Evolutionary conservation across 768 basidiomycete genomes (phyloP), one percentile per base, ranked within the genome.

Genomic region (Hygrophoropsis aurantiaca): DNA sequence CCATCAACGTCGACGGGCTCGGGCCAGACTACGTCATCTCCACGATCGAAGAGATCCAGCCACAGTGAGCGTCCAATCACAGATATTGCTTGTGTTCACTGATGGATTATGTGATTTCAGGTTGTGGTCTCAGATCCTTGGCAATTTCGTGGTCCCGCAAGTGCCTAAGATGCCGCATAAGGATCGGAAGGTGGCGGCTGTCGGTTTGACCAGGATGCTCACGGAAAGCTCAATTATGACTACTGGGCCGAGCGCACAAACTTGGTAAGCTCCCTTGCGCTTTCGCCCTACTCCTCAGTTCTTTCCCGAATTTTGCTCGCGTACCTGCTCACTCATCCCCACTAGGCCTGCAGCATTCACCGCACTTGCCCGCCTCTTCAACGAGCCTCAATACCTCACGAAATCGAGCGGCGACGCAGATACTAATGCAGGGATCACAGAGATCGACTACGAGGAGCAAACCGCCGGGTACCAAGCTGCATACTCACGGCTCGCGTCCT

Each of bases 381-480:
- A 73, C 44, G 84, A 92, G 42, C 86, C 88, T 0, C 85, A 90
- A 54, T 79, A 87, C 51, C 77, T 91, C 59, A 54, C 66, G 1
- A 64, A 60, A 30, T 54, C 65, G 5, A 5, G 65, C 60, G 43
- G 73, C 21, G 50, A 66, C 4, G 72, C 82, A n/a, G 80, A 83
- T 39, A 63, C 74, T 7, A 70, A 80, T 37, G 71, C 73, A 0
- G 81, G 80, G 0, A 60, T 90, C 27, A 89, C 88, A 1, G 81
- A 80, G 43, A 82, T 97, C 38, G 95, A 97, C 61, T 84, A 83
- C 51, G 95, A 97, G 60, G 94, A 97, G 60, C 87, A 90, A 61
- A 78, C 79, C 2, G 86, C 87, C 5, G 90, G 93, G 1, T 97
- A 97, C 67, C 97, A 98, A 60, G 90, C 92, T 0, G 89, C 92